Evolutionary conservation across 139 green algal species (phyloP), one percentile per base, ranked within the genome.

Genomic region (Pycnococcus provasolii): DNA sequence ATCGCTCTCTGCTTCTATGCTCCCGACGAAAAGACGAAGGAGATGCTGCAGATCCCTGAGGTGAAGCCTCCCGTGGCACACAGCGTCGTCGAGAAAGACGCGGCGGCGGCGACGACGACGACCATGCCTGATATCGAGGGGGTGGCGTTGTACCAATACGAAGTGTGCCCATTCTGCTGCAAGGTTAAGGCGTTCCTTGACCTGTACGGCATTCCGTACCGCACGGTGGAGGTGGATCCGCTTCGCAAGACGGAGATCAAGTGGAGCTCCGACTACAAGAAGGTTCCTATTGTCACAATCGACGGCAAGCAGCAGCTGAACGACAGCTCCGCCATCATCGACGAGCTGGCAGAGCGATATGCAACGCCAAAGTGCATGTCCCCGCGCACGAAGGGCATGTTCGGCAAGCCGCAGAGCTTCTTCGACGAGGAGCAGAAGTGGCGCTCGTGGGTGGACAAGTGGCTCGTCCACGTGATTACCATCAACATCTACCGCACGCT

Each of bases 101-200:
- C 48, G 9, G 48, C 48, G 48, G 9, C 48, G 48, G 48, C 48
- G 48, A 55, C 48, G 48, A 9, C 11, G 48, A 9, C 48, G 48
- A 11, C 9, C 9, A 55, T 55, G 7, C 26, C 26, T 26, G 6
- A 15, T 6, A 50, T 64, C 42, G 37, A n/a, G 4, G 66, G 76
- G 37, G 73, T 83, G n/a, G 67, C 70, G 61, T 54, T 83, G 45
- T 83, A 83, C 59, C 79, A 84, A 57, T 99, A 99, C 62, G 92
- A 97, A 67, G 86, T 94, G 0, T 99, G 93, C 77, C 93, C 93
- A 7, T 99, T 96, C 76, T 99, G 93, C 83, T 95, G 88, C 85
- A 99, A 99, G 71, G 89, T 98, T 39, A 67, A 93, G 66, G 91
- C 92, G 7, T 86, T 90, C 58, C 76, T 98, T 42, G 92, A 98